Evolutionary conservation across 2,329 filamentous ascomycete species (phyloP), one percentile per base, ranked within the genome.

Genomic region (Mycogone perniciosa): DNA sequence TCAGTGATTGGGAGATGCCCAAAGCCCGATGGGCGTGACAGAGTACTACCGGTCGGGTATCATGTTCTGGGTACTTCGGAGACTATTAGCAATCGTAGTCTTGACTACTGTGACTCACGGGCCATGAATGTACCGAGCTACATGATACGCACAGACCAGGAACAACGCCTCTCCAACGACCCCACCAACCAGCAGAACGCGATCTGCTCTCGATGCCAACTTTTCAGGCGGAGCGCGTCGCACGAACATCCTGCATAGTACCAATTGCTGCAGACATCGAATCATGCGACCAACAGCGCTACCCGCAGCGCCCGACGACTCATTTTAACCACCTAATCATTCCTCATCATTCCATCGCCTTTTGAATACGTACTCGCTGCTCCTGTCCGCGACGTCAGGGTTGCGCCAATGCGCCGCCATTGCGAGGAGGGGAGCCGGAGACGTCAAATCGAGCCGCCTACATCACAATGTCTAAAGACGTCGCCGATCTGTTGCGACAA

Each of bases 401-500:
- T 31, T 31, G 34, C 27, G 34, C 40, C 29, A 44, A 48, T 52
- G 50, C 29, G 38, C 38, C 38, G 38, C 7, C 39, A 33, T 38
- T 34, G 31, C 31, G 42, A 10, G 13, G 41, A n/a, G 33, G 31
- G 39, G 35, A 44, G 40, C 27, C 13, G 26, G 31, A 42, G 29
- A 41, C 38, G 37, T 44, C 38, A 11, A 30, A n/a, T 29, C 44
- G 27, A 20, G 20, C 31, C 37, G 37, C 44, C 45, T 11, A 45
- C 27, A 7, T 31, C 50, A 44, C 48, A 54, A 67, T 68, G 65
- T 51, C 64, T 53, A 34, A 58, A 47, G 58, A 59, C 42, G 37
- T 65, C 29, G 35, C 50, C 34, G 54, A 58, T 33, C 53, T 64
- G 34, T 54, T 68, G 39, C 41, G 56, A 41, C 63, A 60, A 8